Evolutionary conservation across 1,284 basidiomycete genomes (phyloP), one percentile per base, ranked within the genome.

Genomic region (Papiliotrema fonsecae): DNA sequence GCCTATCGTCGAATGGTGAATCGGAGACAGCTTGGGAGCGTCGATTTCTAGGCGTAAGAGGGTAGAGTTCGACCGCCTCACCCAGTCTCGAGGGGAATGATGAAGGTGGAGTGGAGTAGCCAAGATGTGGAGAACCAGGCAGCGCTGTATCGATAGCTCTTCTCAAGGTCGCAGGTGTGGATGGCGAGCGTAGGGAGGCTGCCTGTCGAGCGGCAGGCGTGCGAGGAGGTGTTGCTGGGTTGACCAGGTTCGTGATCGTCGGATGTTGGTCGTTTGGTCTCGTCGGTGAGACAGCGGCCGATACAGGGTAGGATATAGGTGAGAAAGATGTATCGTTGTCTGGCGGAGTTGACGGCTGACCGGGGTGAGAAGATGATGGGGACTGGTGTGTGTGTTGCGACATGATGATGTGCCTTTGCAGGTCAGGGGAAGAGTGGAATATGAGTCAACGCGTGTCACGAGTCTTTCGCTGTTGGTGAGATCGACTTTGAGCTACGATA

Each of bases 1-100:
- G 56, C 9, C 64, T 46, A 52, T 67, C 65, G 50, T 64, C 50
- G 43, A 67, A 67, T 10, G 65, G 63, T 14, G 62, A 65, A 18
- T 65, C 58, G 40, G 37, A n/a, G 7, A 25, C 19, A n/a, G n/a
- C 31, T 14, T 18, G 30, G 28, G 14, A 18, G 10, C 34, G 42
- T 2, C 49, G 51, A 6, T 45, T 51, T 27, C 60, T 34, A 21
- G 52, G 49, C 4, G 53, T 53, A 16, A 53, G 19, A 18, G 43
- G 40, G 7, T 40, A 34, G 14, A 65, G 54, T 45, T 67, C 61
- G 28, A 61, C 47, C 4, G 45, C 27, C 10, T 60, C 52, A 31
- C 38, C 40, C 41, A 52, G 42, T 22, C 45, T 35, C 27, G 32
- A 48, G 7, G 53, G 32, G 28, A 54, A 50, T n/a, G 49, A 24